Percentiles rank a stretch among this genome's conserved stretches.
Evolutionary conservation across 352 stramenopile species (phyloP).

Genomic region (Phytophthora meadii): DNA sequence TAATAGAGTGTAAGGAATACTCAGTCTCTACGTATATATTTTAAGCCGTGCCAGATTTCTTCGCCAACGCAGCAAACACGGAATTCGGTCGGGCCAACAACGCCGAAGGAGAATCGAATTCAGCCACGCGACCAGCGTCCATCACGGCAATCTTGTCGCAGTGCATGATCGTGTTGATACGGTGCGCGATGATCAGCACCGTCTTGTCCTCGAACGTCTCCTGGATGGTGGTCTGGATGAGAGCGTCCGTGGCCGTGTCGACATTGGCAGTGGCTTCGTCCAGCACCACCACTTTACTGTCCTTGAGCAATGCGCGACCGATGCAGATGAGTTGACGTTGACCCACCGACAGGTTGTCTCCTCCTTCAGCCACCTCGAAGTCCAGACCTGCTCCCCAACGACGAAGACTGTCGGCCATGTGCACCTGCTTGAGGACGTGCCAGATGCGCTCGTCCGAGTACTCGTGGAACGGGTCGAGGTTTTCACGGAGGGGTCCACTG

Average conservation of each 20-base stretch:
- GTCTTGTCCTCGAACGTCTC: slow-evolving; percentile 91
- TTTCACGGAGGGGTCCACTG: slow-evolving; percentile 86
- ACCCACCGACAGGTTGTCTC: slow-evolving; percentile 94
- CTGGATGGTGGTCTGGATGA: slow-evolving; percentile 75
- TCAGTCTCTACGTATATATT: no score
- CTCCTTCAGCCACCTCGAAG: slow-evolving; percentile 90
- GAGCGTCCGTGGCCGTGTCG: slow-evolving; percentile 65
- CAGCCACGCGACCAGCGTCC: slow-evolving; percentile 85
- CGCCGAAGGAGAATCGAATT: slow-evolving; percentile 88
- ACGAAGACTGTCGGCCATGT: slow-evolving; percentile 69
- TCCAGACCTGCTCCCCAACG: slow-evolving; percentile 72
- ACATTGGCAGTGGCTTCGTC: slow-evolving; percentile 95
- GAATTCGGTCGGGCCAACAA: slow-evolving; percentile 78
- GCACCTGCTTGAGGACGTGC: slow-evolving; percentile 61
- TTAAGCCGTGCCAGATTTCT: slow-evolving; percentile 16
- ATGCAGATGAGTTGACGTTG: slow-evolving; percentile 96
- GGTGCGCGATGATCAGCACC: slow-evolving; percentile 87
- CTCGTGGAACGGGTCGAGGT: slow-evolving; percentile 92
- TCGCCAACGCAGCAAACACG: slow-evolving; percentile 72
- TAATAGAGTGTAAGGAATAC: no score
- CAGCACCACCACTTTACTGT: slow-evolving; percentile 93
- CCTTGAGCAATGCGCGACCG: slow-evolving; percentile 91
- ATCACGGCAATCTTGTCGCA: slow-evolving; percentile 91
- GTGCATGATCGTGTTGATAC: slow-evolving; percentile 87
- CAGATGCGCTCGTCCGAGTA: slow-evolving; percentile 80